These are phyloP conservation scores for Cubamyces lactineus DNA, from an alignment of 768 basidiomycete genomes.

Conservation along the genomic window DNA sequence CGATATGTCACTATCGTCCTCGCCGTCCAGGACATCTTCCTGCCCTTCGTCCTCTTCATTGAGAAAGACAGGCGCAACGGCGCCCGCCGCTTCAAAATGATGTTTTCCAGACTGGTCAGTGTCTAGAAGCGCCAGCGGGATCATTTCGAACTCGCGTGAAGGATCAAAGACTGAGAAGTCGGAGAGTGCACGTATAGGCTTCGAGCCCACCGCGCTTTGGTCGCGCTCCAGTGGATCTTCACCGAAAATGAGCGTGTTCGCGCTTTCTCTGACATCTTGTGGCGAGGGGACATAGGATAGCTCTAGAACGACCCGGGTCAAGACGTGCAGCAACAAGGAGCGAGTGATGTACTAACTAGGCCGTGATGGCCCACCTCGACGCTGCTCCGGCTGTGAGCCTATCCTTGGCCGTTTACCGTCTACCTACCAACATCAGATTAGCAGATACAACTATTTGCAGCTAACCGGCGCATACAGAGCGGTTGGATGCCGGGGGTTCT, in stretches of 20 bases:
- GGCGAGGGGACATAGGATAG: constrained; percentile 1
- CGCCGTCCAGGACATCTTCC: constrained; percentile 49
- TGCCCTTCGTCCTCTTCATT: constrained; percentile 67
- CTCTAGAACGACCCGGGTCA: neutral
- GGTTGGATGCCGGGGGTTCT: too few relatives aligned
- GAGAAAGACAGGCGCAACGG: constrained; percentile 48
- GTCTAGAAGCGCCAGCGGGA: constrained; percentile 52
- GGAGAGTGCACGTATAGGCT: constrained; percentile 60
- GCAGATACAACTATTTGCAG: too few relatives aligned
- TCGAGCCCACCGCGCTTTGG: constrained; percentile 31
- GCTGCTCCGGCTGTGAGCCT: neutral
- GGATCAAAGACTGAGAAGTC: constrained; percentile 68
- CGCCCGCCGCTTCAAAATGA: constrained; percentile 58
- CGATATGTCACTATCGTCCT: constrained; percentile 25
- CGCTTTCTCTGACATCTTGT: constrained; percentile 18
- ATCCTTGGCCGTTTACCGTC: neutral
- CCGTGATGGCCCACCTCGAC: neutral
- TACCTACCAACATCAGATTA: too few relatives aligned
- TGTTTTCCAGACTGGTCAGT: constrained; percentile 39
- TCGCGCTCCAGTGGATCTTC: constrained; percentile 33
- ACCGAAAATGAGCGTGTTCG: constrained; percentile 30
- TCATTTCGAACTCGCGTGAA: constrained; percentile 45
- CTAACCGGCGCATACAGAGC: too few relatives aligned
- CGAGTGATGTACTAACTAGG: neutral
- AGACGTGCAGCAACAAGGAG: neutral